Evolutionary conservation across 23 red algal genomes (phyloP), one percentile per base, ranked within the genome.

Genomic region (Cyanidioschyzon merolae): DNA sequence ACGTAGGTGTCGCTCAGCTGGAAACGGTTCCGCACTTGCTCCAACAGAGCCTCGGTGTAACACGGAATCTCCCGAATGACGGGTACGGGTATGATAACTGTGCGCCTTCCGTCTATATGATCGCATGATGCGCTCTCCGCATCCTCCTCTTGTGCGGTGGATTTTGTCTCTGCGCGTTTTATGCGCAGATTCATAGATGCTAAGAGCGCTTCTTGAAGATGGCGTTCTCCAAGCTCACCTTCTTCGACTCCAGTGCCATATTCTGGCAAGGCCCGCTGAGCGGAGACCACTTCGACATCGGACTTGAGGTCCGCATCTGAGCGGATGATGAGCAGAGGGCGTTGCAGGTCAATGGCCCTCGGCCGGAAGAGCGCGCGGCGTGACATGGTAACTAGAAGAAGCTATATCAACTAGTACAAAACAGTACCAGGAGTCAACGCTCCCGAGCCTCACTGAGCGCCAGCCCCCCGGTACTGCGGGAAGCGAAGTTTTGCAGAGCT

Each of bases 221-320:
- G 92, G 1, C 92, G 79, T 74, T 96, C 92, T 76, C 80, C 74
- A 50, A 86, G 74, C 40, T 96, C 92, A 37, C 86, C 68, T 7
- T 86, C 80, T 50, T 96, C 92, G 58, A 96, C 87, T 58, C 92
- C 92, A 59, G 92, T 90, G 68, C 75, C 92, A 39, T 90, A 77
- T 24, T 58, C 79, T 35, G 92, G 92, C 36, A 96, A 76, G 38
- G 87, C 87, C 37, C 92, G 81, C 29, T 71, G 63, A 25, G 63
- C 63, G 51, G 88, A 85, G 37, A 90, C 87, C 37, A 90, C 76
- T 27, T 71, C 63, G 12, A 35, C 32, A 27, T 35, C 63, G 29
- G 32, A 25, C 63, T 71, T 71, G 58, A 96, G 80, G 74, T 96
- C 88, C 74, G 89, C 92, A 29, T 90, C 87, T 41, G 83, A 59